Percentiles rank a stretch among this genome's conserved stretches.
Conservation (phyloP, 2,329 filamentous ascomycete genomes). For the Ceratocystis huliohia region DNA sequence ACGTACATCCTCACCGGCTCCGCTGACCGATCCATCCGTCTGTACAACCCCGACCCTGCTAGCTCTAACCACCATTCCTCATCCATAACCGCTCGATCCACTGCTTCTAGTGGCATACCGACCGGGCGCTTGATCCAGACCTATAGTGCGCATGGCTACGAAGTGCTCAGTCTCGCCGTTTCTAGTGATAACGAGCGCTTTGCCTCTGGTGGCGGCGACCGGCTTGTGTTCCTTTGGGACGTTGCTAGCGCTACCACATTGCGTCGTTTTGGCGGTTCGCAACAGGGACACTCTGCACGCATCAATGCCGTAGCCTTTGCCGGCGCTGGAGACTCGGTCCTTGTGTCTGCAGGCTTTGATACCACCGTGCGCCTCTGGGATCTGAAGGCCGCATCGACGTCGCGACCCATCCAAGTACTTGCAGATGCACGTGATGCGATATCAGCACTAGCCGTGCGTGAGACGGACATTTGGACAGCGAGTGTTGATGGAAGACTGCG, state of each 20-base stretch:
- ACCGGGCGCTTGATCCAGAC: slow-evolving; percentile 63
- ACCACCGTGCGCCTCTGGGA: slow-evolving; percentile 69
- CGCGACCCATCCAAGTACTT: slow-evolving; percentile 59
- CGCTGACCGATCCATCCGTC: slow-evolving; percentile 69
- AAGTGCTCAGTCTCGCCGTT: slow-evolving; percentile 71
- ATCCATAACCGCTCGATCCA: background rate
- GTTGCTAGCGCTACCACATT: slow-evolving; percentile 67
- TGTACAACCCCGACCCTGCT: slow-evolving; percentile 63
- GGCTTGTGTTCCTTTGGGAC: slow-evolving; percentile 88
- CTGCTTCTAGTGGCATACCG: slow-evolving; percentile 26
- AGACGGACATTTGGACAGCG: slow-evolving; percentile 52
- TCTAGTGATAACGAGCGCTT: slow-evolving; percentile 69
- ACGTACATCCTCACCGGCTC: slow-evolving; percentile 76
- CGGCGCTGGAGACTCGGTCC: slow-evolving; percentile 58
- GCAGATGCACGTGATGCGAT: slow-evolving; percentile 61
- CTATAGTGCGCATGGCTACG: slow-evolving; percentile 83
- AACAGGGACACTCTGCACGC: slow-evolving; percentile 52
- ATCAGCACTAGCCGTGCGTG: slow-evolving; percentile 36
- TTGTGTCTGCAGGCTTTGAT: slow-evolving; percentile 64
- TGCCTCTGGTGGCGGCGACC: slow-evolving; percentile 78
- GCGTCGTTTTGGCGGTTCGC: slow-evolving; percentile 54
- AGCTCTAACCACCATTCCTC: slow-evolving; percentile 27
- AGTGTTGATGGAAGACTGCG: slow-evolving; percentile 77
- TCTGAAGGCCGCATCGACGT: slow-evolving; percentile 35
- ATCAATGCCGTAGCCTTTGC: slow-evolving; percentile 72